These are phyloP conservation scores for Fusarium scirpi DNA, from an alignment of 2,329 filamentous ascomycete genomes.

Conservation along the genomic window DNA sequence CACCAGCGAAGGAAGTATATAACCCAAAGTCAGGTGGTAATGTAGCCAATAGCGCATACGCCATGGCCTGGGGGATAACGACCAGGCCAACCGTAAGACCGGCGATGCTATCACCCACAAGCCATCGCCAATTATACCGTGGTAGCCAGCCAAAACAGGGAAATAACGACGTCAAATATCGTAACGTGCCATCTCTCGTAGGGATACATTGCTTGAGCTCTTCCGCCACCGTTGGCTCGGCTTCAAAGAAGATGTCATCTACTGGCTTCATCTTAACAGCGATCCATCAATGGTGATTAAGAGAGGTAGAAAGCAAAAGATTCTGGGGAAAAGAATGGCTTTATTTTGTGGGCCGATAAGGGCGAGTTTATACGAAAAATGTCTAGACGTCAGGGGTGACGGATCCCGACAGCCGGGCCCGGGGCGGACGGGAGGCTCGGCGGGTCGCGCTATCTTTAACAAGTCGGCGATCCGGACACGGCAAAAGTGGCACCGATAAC, in stretches of 20 bases:
- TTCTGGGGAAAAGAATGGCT: not conserved
- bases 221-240: slow-evolving; percentile 9
- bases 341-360: slow-evolving; percentile 13
- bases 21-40: slow-evolving; percentile 77
- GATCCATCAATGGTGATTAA: not conserved
- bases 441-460: not conserved
- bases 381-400: not conserved
- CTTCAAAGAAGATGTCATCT: slow-evolving; percentile 4
- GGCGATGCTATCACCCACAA: slow-evolving; percentile 20
- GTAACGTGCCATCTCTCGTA: not conserved
- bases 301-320: not conserved
- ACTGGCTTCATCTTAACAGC: slow-evolving; percentile 6
- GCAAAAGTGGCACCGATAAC: slow-evolving; percentile 17
- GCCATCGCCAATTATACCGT: slow-evolving; percentile 24
- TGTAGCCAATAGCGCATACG: slow-evolving; percentile 78
- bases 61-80: slow-evolving; percentile 84
- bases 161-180: slow-evolving; percentile 9
- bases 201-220: slow-evolving; percentile 10
- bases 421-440: slow-evolving; percentile 17
- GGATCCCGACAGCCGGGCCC: slow-evolving; percentile 21
- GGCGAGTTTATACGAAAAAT: slow-evolving; percentile 7
- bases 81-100: slow-evolving; percentile 69
- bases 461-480: slow-evolving; percentile 22
- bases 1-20: slow-evolving; percentile 86
- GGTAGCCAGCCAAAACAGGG: slow-evolving; percentile 11